Evolutionary conservation across 352 stramenopile species (phyloP).

Genomic region (Blastocystis sp.): DNA sequence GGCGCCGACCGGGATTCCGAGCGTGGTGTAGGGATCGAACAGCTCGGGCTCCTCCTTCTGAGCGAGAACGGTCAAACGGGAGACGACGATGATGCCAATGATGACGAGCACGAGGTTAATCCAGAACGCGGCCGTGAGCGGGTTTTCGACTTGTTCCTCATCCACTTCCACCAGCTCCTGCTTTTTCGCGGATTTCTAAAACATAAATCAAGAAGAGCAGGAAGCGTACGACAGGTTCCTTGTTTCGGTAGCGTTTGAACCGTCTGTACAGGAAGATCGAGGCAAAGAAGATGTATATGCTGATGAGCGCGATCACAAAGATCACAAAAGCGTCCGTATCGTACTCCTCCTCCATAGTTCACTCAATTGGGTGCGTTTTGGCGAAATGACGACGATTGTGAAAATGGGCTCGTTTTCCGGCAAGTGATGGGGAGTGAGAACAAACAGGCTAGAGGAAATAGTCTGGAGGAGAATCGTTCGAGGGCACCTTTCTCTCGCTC

Average conservation of each 20-base stretch:
- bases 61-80: neutral
- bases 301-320: slow-evolving; percentile 24
- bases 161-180: slow-evolving; percentile 36
- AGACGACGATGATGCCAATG: slow-evolving; percentile 14
- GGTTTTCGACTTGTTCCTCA: slow-evolving; percentile 15
- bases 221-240: neutral
- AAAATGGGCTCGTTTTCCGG: too few relatives aligned
- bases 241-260: neutral
- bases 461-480: slow-evolving; percentile 95
- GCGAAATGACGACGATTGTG: neutral
- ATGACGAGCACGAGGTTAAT: slow-evolving; percentile 42
- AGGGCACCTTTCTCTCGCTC: slow-evolving; percentile 89
- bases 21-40: slow-evolving; percentile 50
- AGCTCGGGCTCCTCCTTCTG: slow-evolving; percentile 8
- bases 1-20: slow-evolving; percentile 36
- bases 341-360: slow-evolving; percentile 25
- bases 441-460: slow-evolving; percentile 89
- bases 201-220: neutral
- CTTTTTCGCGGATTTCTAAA: slow-evolving; percentile 31
- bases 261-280: slow-evolving; percentile 31
- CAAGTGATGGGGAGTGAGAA: neutral
- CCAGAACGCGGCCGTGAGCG: slow-evolving; percentile 32
- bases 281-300: slow-evolving; percentile 24
- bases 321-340: slow-evolving; percentile 39
- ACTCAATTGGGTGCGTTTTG: neutral